Percentiles rank a stretch among this genome's conserved stretches.
Evolutionary conservation across 176 grass and related monocot species (phyloP).

Genomic region (Ensete glaucum): DNA sequence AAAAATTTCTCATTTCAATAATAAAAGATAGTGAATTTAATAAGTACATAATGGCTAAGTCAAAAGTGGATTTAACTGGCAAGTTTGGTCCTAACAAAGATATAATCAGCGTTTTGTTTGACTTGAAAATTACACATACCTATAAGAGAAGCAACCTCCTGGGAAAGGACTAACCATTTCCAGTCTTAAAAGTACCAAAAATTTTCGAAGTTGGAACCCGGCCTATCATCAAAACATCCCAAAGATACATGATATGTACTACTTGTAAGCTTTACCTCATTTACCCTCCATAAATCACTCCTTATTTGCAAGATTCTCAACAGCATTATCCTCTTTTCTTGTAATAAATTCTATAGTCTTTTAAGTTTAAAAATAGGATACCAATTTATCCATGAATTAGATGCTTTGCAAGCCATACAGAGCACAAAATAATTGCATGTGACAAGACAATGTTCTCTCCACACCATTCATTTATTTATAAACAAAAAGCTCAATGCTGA

Average conservation of each 20-base stretch:
- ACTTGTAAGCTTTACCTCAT: neutral
- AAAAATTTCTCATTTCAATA: neutral
- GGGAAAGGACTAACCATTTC: neutral
- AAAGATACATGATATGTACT: neutral
- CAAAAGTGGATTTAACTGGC: too few species aligned
- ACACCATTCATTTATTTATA: too few species aligned
- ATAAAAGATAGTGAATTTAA: neutral
- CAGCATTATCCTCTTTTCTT: neutral
- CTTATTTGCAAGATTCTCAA: neutral
- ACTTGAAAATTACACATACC: neutral
- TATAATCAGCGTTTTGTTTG: neutral
- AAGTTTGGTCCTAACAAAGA: too few species aligned
- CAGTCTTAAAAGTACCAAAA: neutral
- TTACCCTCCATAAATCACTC: neutral
- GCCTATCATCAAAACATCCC: neutral
- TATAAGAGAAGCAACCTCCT: neutral
- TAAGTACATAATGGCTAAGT: too few species aligned
- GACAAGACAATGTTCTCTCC: too few species aligned
- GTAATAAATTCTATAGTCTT: neutral
- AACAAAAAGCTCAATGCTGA: too few species aligned
- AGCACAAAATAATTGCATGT: too few species aligned
- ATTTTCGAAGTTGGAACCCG: neutral
- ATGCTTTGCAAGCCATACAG: too few species aligned
- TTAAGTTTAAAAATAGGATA: too few species aligned
- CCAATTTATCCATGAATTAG: too few species aligned